These are phyloP conservation scores for Deinandra increscens DNA, from an alignment of 129 eudicot genomes.

Conservation along the genomic window DNA sequence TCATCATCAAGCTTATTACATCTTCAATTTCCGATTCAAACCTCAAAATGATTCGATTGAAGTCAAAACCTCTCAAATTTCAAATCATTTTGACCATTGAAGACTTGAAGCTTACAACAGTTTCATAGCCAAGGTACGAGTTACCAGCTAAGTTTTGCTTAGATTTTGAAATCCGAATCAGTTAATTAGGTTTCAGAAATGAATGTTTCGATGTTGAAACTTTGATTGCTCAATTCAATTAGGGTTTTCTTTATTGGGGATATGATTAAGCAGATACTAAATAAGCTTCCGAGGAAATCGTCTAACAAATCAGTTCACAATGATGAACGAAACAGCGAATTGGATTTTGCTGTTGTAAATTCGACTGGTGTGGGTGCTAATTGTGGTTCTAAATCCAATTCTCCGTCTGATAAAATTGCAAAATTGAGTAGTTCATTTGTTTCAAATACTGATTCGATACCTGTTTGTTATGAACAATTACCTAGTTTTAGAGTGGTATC, in stretches of 20 bases:
- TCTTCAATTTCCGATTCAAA: slow-evolving; percentile 8
- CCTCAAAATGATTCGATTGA: slow-evolving; percentile 19
- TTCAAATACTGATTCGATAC: slow-evolving; percentile 25
- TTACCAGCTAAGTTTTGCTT: slow-evolving; percentile 23
- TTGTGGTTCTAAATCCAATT: slow-evolving; percentile 20
- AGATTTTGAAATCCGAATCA: slow-evolving; percentile 15
- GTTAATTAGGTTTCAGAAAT: not conserved
- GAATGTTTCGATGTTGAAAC: slow-evolving; percentile 21
- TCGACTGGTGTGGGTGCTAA: slow-evolving; percentile 24
- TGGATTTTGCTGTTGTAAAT: slow-evolving; percentile 26
- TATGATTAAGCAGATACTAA: slow-evolving; percentile 66
- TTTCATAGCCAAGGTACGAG: slow-evolving; percentile 29
- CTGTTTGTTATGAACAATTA: slow-evolving; percentile 48
- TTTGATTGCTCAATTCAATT: slow-evolving; percentile 13
- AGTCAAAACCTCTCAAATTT: not conserved
- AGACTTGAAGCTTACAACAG: not conserved
- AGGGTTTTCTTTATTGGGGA: slow-evolving; percentile 12
- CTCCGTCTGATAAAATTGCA: slow-evolving; percentile 17
- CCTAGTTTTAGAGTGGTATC: slow-evolving; percentile 65
- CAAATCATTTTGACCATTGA: not conserved
- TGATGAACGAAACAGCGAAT: slow-evolving; percentile 36
- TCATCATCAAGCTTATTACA: slow-evolving; percentile 1
- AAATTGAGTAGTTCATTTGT: slow-evolving; percentile 3
- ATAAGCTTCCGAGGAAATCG: slow-evolving; percentile 72
- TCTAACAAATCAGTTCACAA: slow-evolving; percentile 57